These are phyloP conservation scores for Nymphaea colorata DNA, from an alignment of 164 flowering plant genomes.

Conservation along the genomic window DNA sequence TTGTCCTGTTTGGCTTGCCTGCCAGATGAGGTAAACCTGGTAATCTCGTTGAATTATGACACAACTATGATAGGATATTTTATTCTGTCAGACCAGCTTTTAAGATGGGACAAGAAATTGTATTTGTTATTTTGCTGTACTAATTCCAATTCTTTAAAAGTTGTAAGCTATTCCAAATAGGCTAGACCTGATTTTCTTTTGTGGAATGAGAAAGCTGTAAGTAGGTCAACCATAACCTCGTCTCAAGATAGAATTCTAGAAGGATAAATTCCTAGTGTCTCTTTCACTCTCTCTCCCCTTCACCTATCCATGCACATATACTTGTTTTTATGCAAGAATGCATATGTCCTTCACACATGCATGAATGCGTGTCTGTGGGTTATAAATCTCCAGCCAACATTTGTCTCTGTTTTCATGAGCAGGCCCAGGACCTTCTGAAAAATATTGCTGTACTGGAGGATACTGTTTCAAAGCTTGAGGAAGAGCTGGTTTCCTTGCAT, in stretches of 20 bases:
- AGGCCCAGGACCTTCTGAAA: constrained; percentile 53
- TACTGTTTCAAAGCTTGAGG: constrained; percentile 48
- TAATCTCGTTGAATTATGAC: neutral
- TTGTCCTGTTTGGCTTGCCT: constrained; percentile 26
- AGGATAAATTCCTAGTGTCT: too few relatives aligned
- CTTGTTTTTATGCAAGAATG: too few relatives aligned
- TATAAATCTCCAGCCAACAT: neutral
- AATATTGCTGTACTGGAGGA: constrained; percentile 46
- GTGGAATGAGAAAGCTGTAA: too few relatives aligned
- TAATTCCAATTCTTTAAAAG: too few relatives aligned
- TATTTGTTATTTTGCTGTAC: neutral
- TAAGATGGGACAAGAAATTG: neutral
- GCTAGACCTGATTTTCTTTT: too few relatives aligned
- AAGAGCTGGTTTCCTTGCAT: constrained; percentile 51
- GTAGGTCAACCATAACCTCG: too few relatives aligned
- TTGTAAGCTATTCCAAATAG: too few relatives aligned
- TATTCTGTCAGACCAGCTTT: neutral
- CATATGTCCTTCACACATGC: too few relatives aligned
- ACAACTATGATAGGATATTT: neutral
- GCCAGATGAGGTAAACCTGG: constrained; percentile 30
- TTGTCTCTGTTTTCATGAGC: constrained; percentile 5
- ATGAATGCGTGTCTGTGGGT: neutral
- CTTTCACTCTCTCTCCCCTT: too few relatives aligned
- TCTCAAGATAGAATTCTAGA: too few relatives aligned
- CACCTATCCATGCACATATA: too few relatives aligned